phyloP scores from a whole-genome alignment of 306 rosid genomes.

The Prunus salicina region DNA sequence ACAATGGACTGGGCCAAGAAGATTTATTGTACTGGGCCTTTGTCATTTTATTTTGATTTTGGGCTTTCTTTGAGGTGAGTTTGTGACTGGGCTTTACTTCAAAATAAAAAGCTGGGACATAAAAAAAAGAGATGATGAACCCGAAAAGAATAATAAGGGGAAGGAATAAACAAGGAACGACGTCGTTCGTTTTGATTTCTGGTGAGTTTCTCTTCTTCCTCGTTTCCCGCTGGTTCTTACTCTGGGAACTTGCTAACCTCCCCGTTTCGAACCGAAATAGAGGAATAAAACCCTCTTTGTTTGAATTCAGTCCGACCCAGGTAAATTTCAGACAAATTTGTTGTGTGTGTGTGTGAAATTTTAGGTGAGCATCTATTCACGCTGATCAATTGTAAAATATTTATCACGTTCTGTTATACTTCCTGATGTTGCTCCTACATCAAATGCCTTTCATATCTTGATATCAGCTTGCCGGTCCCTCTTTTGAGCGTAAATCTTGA shows the following conservation, averaged over 20 bases:
- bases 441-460: not conserved
- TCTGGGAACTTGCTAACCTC: not conserved
- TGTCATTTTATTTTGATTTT: not conserved
- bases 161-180: not conserved
- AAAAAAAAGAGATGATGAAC: not conserved
- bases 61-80: not conserved
- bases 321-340: conserved; percentile 33
- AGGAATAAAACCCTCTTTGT: not conserved
- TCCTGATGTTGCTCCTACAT: too few relatives aligned
- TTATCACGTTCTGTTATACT: not conserved
- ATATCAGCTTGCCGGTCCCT: not conserved
- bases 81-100: not conserved
- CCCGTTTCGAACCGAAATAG: not conserved
- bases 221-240: not conserved
- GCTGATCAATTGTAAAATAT: not conserved
- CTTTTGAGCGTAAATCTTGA: not conserved
- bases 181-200: not conserved
- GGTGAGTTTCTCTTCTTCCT: conserved; percentile 7
- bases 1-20: not conserved
- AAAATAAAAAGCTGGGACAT: not conserved
- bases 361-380: not conserved
- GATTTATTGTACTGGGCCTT: not conserved
- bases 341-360: not conserved
- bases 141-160: not conserved
- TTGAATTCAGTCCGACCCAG: conserved; percentile 83